These are phyloP conservation scores for Geotrichum carabidarum DNA, from an alignment of 1,139 yeast genomes.

Conservation along the genomic window DNA sequence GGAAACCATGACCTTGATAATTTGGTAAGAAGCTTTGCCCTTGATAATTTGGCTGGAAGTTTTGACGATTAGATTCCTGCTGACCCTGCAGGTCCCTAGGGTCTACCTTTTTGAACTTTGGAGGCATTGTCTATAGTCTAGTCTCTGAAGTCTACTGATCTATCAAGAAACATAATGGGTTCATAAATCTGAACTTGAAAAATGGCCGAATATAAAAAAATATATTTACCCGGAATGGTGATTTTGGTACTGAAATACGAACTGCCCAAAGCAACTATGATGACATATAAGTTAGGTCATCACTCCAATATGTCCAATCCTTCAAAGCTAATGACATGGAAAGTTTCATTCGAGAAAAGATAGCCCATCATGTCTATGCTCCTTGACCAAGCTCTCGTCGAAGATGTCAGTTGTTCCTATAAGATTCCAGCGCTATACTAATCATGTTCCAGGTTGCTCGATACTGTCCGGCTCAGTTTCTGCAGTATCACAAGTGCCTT, in stretches of 20 bases:
- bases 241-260: too few relatives aligned
- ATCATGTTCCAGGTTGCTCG: slow-evolving; percentile 46
- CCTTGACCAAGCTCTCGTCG: slow-evolving; percentile 51
- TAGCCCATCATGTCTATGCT: slow-evolving; percentile 40
- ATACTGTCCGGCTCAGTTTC: slow-evolving; percentile 59
- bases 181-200: too few relatives aligned
- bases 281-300: too few relatives aligned
- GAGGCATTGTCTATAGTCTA: not conserved
- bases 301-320: not conserved
- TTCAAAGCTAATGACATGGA: not conserved
- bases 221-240: too few relatives aligned
- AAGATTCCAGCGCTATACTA: not conserved
- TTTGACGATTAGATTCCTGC: slow-evolving; percentile 3
- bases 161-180: not conserved
- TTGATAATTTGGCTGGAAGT: slow-evolving; percentile 9
- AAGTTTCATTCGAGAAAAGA: not conserved
- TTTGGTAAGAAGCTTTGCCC: not conserved
- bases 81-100: not conserved
- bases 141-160: not conserved
- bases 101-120: not conserved
- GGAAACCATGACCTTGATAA: not conserved
- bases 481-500: slow-evolving; percentile 63
- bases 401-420: slow-evolving; percentile 40
- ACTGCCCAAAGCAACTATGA: not conserved
- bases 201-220: too few relatives aligned